phyloP scores from a whole-genome alignment of 768 basidiomycete species.

The Hebeloma cylindrosporum region DNA sequence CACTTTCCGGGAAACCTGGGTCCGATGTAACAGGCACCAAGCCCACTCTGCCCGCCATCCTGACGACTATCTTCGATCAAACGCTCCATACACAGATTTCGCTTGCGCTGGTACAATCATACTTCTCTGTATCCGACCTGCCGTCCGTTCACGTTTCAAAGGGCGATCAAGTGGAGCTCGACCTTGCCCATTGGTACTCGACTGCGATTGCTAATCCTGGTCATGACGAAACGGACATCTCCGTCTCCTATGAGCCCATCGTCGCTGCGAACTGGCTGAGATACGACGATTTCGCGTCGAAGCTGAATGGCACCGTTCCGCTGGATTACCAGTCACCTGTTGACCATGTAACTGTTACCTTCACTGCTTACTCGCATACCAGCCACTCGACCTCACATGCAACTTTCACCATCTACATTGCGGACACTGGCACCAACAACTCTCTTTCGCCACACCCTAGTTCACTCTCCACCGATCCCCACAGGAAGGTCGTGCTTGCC shows the following conservation, averaged over 20 bases:
- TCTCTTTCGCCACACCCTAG: constrained; percentile 35
- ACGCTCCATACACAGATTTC: constrained; percentile 61
- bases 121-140: constrained; percentile 60
- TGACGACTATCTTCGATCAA: constrained; percentile 69
- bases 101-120: constrained; percentile 68
- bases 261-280: constrained; percentile 48
- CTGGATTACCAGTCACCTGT: constrained; percentile 33
- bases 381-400: constrained; percentile 76
- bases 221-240: constrained; percentile 46
- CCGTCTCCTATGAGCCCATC: constrained; percentile 54
- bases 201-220: constrained; percentile 38
- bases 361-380: constrained; percentile 64
- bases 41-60: constrained; percentile 53
- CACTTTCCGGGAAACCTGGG: constrained; percentile 61
- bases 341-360: constrained; percentile 49
- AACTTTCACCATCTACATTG: constrained; percentile 49
- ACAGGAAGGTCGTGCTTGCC: constrained; percentile 52
- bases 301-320: constrained; percentile 61
- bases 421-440: constrained; percentile 34
- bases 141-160: constrained; percentile 56
- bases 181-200: constrained; percentile 56
- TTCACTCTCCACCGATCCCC: constrained; percentile 43
- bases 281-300: constrained; percentile 46
- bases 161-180: constrained; percentile 51
- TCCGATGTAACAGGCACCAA: constrained; percentile 39